phyloP scores from a whole-genome alignment of 768 basidiomycete species.

The Russula compacta region DNA sequence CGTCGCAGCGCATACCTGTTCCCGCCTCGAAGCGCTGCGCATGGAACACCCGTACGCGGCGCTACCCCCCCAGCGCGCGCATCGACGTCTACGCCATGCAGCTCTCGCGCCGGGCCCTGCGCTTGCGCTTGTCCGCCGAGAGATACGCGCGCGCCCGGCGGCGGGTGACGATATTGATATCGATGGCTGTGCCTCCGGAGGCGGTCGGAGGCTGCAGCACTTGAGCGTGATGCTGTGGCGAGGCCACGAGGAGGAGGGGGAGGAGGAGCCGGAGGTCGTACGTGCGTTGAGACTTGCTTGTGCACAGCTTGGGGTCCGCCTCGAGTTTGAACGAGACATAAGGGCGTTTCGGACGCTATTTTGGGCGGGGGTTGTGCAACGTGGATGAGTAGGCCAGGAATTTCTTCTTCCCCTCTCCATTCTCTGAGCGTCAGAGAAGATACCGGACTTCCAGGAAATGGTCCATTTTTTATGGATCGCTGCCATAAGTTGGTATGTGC shows the following conservation, averaged over 20 bases:
- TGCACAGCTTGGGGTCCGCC: constrained; percentile 48
- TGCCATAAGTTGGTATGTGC: too few relatives aligned
- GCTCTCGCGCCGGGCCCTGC: constrained; percentile 40
- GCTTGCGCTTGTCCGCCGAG: constrained; percentile 51
- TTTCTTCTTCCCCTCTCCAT: too few relatives aligned
- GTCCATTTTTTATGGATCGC: too few relatives aligned
- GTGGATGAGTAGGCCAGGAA: neutral
- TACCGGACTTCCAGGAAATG: too few relatives aligned
- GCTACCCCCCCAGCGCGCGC: constrained; percentile 22
- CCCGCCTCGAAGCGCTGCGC: constrained; percentile 42
- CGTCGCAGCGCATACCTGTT: constrained; percentile 25
- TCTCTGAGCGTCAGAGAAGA: too few relatives aligned
- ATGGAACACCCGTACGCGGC: constrained; percentile 45
- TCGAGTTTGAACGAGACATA: constrained; percentile 44
- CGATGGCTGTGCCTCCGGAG: constrained; percentile 36
- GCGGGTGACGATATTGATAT: neutral
- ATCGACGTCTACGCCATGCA: constrained; percentile 42
- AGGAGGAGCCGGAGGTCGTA: constrained; percentile 39
- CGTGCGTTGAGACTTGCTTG: constrained; percentile 54
- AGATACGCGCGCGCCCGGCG: constrained; percentile 32
- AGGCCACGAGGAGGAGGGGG: constrained; percentile 38
- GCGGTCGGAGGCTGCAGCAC: constrained; percentile 35
- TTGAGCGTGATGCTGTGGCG: constrained; percentile 50
- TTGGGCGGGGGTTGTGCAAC: neutral
- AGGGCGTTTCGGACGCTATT: constrained; percentile 36